Evolutionary conservation across 257 asterid genomes (phyloP).

Genomic region (Eucommia ulmoides): DNA sequence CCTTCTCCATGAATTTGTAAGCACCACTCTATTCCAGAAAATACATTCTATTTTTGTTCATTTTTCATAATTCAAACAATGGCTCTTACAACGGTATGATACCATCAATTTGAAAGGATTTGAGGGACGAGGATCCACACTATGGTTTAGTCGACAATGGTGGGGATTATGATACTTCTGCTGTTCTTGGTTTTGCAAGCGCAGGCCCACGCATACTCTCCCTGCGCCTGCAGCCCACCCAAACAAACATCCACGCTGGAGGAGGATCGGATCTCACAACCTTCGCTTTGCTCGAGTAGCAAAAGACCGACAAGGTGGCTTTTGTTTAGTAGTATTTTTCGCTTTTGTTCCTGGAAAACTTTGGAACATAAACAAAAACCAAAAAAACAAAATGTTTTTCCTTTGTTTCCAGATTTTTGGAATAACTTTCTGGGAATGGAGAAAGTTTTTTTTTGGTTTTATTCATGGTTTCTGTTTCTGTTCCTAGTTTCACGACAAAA

Average conservation of each 20-base stretch:
- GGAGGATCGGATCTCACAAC: constrained; percentile 82
- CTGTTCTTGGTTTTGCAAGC: constrained; percentile 45
- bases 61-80: too few species aligned
- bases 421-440: too few species aligned
- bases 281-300: constrained; percentile 52
- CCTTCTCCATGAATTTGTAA: constrained; percentile 59
- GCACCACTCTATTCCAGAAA: constrained; percentile 5
- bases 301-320: neutral
- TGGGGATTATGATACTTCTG: constrained; percentile 43
- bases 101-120: constrained; percentile 30
- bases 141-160: constrained; percentile 81
- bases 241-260: constrained; percentile 41
- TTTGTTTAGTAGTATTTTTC: too few species aligned
- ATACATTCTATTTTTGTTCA: neutral
- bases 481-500: too few species aligned
- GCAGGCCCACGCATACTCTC: constrained; percentile 46
- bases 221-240: constrained; percentile 35
- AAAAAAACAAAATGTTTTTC: too few species aligned
- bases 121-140: constrained; percentile 77
- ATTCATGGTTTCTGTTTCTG: too few species aligned
- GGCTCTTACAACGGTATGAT: too few species aligned
- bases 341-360: too few species aligned
- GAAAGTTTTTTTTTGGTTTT: too few species aligned
- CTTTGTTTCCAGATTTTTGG: too few species aligned
- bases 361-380: too few species aligned